phyloP scores from a whole-genome alignment of 176 grass and related monocot species.

The Triticum urartu region DNA sequence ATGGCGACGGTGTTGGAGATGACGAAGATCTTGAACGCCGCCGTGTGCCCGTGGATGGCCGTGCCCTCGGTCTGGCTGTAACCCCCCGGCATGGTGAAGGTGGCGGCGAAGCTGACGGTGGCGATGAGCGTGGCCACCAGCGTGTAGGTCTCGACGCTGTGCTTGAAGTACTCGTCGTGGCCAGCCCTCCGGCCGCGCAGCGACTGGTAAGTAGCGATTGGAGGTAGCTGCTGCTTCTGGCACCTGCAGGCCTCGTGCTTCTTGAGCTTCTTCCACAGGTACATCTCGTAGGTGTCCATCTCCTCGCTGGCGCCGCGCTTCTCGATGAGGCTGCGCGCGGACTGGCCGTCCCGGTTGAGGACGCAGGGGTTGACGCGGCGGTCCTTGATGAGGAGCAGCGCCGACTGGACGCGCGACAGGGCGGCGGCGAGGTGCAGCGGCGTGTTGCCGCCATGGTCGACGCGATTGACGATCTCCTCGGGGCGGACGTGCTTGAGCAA shows the following conservation, averaged over 20 bases:
- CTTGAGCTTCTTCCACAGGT: slow-evolving; percentile 41
- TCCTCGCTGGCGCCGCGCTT: background rate
- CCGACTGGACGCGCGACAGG: slow-evolving; percentile 29
- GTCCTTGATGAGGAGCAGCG: slow-evolving; percentile 34
- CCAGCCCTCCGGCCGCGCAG: slow-evolving; percentile 6
- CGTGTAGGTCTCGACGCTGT: slow-evolving; percentile 31
- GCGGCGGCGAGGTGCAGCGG: slow-evolving; percentile 56
- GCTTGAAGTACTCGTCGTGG: slow-evolving; percentile 16
- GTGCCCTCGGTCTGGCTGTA: slow-evolving; percentile 9
- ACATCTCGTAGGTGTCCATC: slow-evolving; percentile 37
- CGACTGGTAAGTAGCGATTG: slow-evolving; percentile 1
- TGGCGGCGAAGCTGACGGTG: slow-evolving; percentile 25
- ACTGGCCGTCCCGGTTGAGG: slow-evolving; percentile 23
- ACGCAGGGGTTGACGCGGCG: slow-evolving; percentile 22
- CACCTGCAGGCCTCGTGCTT: slow-evolving; percentile 32
- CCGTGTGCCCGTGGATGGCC: slow-evolving; percentile 21
- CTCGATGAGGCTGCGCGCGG: slow-evolving; percentile 34
- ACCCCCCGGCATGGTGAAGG: slow-evolving; percentile 41
- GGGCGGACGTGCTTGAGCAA: slow-evolving; percentile 31
- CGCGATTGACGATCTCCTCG: slow-evolving; percentile 52
- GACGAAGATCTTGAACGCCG: slow-evolving; percentile 41
- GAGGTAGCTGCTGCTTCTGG: slow-evolving; percentile 36
- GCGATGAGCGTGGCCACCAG: slow-evolving; percentile 40
- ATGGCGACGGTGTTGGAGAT: slow-evolving; percentile 48
- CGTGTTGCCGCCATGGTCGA: slow-evolving; percentile 33